These are phyloP conservation scores for Pseudogymnoascus sp. DNA, from an alignment of 2,329 filamentous ascomycete species.

Conservation along the genomic window DNA sequence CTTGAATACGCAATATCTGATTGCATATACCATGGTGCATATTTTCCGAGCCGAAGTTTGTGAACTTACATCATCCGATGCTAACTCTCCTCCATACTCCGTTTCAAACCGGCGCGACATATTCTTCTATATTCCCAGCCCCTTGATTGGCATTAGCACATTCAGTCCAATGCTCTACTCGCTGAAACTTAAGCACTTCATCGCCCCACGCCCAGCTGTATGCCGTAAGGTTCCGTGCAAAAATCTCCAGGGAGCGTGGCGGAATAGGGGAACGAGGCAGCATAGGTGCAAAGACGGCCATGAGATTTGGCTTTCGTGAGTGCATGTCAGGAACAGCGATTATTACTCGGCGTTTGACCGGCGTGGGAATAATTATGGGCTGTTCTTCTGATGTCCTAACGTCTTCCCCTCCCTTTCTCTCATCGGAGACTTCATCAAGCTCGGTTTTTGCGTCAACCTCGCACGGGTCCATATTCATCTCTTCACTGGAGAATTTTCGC, in stretches of 20 bases:
- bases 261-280: constrained; percentile 33
- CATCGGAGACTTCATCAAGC: not conserved
- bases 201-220: constrained; percentile 77
- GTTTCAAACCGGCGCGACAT: not conserved
- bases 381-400: constrained; percentile 22
- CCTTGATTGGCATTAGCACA: not conserved
- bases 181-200: constrained; percentile 63
- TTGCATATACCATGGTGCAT: not conserved
- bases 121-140: not conserved
- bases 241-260: constrained; percentile 62
- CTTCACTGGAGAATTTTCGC: constrained; percentile 21
- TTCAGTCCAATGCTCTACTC: constrained; percentile 42
- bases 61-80: not conserved
- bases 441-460: not conserved
- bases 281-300: constrained; percentile 48
- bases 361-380: constrained; percentile 14
- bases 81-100: not conserved
- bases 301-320: constrained; percentile 68
- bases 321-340: constrained; percentile 67
- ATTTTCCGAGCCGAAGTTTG: not conserved
- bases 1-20: not conserved
- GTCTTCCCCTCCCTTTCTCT: not conserved
- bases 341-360: constrained; percentile 47
- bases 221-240: constrained; percentile 63
- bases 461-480: not conserved